Conservation (phyloP, 2,329 filamentous ascomycete species). For the Huntiella moniliformis region DNA sequence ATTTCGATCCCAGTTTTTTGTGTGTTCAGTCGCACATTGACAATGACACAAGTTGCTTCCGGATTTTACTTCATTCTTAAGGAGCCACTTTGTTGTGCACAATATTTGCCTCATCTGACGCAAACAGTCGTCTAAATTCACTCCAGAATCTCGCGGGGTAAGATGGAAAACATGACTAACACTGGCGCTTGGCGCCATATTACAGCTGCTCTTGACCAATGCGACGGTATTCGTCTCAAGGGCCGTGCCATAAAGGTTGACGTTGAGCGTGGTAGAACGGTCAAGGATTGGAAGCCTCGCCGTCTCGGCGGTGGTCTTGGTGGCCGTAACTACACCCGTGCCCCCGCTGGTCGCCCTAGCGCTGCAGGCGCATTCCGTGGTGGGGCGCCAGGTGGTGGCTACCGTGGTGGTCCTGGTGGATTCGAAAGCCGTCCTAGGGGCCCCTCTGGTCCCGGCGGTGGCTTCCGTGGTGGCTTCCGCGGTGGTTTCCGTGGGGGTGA, state of each 20-base stretch:
- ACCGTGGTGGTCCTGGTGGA: conserved; percentile 23
- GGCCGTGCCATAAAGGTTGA: conserved; percentile 85
- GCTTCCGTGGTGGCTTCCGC: conserved; percentile 33
- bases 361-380: conserved; percentile 36
- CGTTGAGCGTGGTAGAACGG: conserved; percentile 86
- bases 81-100: too few species aligned
- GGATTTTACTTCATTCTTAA: too few species aligned
- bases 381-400: conserved; percentile 31
- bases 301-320: conserved; percentile 84
- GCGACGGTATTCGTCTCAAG: conserved; percentile 81
- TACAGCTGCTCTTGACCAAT: conserved; percentile 73
- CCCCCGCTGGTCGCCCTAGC: conserved; percentile 46
- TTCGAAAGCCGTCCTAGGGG: conserved; percentile 26
- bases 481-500: conserved; percentile 23
- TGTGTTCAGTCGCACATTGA: too few species aligned
- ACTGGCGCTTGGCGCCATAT: conserved; percentile 38
- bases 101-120: not conserved
- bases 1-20: conserved; percentile 4
- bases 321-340: conserved; percentile 81
- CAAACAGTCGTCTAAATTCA: not conserved
- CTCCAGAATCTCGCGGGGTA: conserved; percentile 24
- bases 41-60: too few species aligned
- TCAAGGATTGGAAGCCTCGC: conserved; percentile 81
- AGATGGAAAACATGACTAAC: conserved; percentile 41
- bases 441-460: conserved; percentile 31